These are phyloP conservation scores for Heimioporus sp. DNA, from an alignment of 768 basidiomycete species.

Conservation along the genomic window DNA sequence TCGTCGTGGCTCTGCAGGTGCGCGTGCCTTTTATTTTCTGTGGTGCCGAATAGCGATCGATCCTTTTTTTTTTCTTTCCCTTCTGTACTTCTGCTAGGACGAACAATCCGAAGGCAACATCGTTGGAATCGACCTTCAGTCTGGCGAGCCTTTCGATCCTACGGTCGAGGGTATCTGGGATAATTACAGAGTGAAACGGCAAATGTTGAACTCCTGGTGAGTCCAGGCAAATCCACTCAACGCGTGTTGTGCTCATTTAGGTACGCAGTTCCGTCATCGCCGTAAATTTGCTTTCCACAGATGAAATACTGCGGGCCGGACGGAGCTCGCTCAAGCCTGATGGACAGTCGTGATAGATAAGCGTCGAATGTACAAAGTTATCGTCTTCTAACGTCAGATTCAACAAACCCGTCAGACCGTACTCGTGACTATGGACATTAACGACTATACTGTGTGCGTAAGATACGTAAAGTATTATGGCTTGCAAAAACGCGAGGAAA, in stretches of 20 bases:
- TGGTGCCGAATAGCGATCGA: conserved; percentile 5
- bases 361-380: conserved; percentile 14
- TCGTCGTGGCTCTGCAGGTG: conserved; percentile 88
- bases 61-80: conserved; percentile 3
- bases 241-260: conserved; percentile 26
- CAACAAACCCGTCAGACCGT: conserved; percentile 10
- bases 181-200: conserved; percentile 97
- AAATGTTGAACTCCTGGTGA: conserved; percentile 97
- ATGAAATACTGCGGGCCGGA: conserved; percentile 91
- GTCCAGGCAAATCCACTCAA: conserved; percentile 27
- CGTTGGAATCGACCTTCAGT: conserved; percentile 88
- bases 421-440: conserved; percentile 31
- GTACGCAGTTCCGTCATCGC: conserved; percentile 81
- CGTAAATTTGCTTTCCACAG: conserved; percentile 90
- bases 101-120: conserved; percentile 92
- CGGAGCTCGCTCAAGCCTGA: conserved; percentile 86
- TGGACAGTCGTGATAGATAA: conserved; percentile 49
- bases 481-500: conserved; percentile 9
- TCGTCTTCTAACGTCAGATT: conserved; percentile 20
- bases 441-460: conserved; percentile 29
- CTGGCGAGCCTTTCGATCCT: conserved; percentile 96
- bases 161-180: conserved; percentile 97
- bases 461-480: conserved; percentile 15
- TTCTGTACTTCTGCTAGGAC: conserved; percentile 51
- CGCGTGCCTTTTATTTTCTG: conserved; percentile 15